Percentiles rank a stretch among this genome's conserved stretches.
Evolutionary conservation across 805 yeast genomes (phyloP).

Genomic region (Wickerhamiella alocasiicola): DNA sequence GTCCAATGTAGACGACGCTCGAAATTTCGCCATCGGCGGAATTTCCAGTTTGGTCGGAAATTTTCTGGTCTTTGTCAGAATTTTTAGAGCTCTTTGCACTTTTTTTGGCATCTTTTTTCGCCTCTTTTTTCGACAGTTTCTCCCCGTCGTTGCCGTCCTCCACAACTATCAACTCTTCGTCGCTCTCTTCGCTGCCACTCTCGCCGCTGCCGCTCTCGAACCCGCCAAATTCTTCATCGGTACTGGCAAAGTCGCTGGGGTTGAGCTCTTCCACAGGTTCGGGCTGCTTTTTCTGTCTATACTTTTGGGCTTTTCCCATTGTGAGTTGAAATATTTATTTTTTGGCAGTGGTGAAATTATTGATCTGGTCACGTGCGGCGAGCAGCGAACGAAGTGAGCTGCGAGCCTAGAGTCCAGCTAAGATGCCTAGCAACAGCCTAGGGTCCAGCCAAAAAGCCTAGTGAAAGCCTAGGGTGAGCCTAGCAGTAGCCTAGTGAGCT

Average conservation of each 20-base stretch:
- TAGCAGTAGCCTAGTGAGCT: too few species aligned
- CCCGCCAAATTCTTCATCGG: conserved; percentile 21
- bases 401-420: too few species aligned
- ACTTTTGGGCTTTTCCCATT: conserved; percentile 16
- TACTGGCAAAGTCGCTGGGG: conserved; percentile 17
- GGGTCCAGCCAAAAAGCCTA: too few species aligned
- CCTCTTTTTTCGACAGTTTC: too few species aligned
- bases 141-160: too few species aligned
- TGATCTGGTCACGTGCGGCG: not conserved
- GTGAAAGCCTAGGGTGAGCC: too few species aligned
- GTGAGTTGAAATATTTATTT: not conserved
- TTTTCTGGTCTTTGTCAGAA: not conserved
- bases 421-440: too few species aligned
- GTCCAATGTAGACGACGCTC: conserved; percentile 78
- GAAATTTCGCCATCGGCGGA: conserved; percentile 22
- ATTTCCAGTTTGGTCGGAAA: not conserved
- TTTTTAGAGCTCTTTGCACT: conserved; percentile 2
- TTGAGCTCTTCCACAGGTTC: conserved; percentile 13
- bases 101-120: conserved; percentile 10
- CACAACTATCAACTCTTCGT: not conserved
- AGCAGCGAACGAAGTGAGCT: too few species aligned
- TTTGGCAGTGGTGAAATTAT: too few species aligned
- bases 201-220: conserved; percentile 12
- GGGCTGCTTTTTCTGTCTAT: conserved; percentile 29
- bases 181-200: not conserved